Base-by-base conservation (phyloP, 495 filamentous ascomycete species). In the Niebla homalea region DNA sequence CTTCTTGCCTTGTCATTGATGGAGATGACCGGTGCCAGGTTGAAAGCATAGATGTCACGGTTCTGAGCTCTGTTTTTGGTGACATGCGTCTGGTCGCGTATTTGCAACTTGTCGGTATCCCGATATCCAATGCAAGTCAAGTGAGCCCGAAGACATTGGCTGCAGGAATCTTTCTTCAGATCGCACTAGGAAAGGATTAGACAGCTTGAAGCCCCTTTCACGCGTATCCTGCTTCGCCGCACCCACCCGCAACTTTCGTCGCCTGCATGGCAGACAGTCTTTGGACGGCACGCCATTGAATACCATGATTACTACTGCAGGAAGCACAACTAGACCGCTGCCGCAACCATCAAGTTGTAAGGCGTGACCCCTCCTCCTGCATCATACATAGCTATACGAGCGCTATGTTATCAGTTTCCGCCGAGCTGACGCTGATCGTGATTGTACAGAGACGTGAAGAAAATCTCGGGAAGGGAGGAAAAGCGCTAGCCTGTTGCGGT, bases 91-190 rank as follows among this genome's bases (percentile, higher is more conserved):
- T 54, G 46, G 15, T 54, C 41, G 1, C 40, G 46, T 21, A 54
- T 43, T 22, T 41, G 29, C 5, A 54, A 16, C 21, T 38, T 16
- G 2, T 42, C 32, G 0, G 46, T 45, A 29, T 54, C 40, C 11
- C 52, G 52, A 37, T 54, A 54, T 15, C 52, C 52, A 32, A 26
- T 23, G 32, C 52, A 54, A 12, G 14, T 18, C 11, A 40, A 18
- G 53, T 55, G 47, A 59, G 64, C 63, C 51, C 62, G 48, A 35
- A 56, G 22, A 55, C 59, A 47, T 54, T 56, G 46, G 52, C 52
- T 48, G 50, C 52, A 54, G 0, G 36, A 49, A n/a, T 53, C 38
- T 52, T 54, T 43, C 50, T 44, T 49, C 29, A 56, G 50, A 22
- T 56, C 54, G 44, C 54, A 56, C 54, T 56, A 26, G 12, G 12